These are phyloP conservation scores for Candida bentonensis DNA, from an alignment of 805 yeast species.

Conservation along the genomic window DNA sequence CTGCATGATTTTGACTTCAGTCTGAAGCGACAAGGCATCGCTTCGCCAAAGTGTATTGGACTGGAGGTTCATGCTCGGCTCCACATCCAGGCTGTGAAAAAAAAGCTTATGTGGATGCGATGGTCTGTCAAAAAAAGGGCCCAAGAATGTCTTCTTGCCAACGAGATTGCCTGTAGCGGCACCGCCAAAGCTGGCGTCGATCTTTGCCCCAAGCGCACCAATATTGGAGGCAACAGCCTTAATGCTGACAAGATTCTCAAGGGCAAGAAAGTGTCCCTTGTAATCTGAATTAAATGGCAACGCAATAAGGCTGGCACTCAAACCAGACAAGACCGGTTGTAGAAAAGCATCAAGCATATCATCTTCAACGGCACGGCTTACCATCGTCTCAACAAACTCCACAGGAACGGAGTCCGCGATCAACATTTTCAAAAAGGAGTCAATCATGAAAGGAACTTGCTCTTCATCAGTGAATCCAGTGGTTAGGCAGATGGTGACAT, in stretches of 20 bases:
- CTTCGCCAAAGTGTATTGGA: constrained; percentile 3
- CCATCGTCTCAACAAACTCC: constrained; percentile 42
- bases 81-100: constrained; percentile 14
- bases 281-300: constrained; percentile 34
- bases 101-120: constrained; percentile 33
- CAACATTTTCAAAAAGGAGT: constrained; percentile 6
- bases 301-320: constrained; percentile 24
- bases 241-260: constrained; percentile 41
- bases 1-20: constrained; percentile 15
- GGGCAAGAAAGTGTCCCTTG: constrained; percentile 32
- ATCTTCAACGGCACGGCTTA: constrained; percentile 49
- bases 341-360: constrained; percentile 50
- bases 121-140: constrained; percentile 53
- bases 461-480: constrained; percentile 7
- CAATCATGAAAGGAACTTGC: constrained; percentile 6
- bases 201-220: constrained; percentile 42
- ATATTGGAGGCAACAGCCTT: constrained; percentile 50
- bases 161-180: constrained; percentile 32
- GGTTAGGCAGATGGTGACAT: constrained; percentile 23
- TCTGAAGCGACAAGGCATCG: constrained; percentile 16
- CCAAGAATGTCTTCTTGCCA: constrained; percentile 55
- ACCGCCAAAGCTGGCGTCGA: constrained; percentile 24
- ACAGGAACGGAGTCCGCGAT: constrained; percentile 11
- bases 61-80: constrained; percentile 7
- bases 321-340: constrained; percentile 29